Percentiles rank a stretch among this genome's conserved stretches.
phyloP scores from a whole-genome alignment of 2,329 filamentous ascomycete species.

The Alternaria triticimaculans region DNA sequence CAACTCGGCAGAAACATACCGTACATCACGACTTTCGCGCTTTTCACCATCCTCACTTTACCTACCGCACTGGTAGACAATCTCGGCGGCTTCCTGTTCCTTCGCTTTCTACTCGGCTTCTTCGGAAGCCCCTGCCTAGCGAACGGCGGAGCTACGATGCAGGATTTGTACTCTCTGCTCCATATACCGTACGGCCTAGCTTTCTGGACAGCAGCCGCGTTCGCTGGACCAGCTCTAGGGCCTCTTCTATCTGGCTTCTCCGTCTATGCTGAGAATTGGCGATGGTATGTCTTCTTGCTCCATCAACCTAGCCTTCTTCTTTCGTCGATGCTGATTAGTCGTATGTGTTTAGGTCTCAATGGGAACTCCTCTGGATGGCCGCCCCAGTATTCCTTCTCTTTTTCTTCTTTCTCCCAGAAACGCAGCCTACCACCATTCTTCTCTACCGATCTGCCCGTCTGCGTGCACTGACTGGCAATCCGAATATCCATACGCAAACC shows the following conservation, averaged over 20 bases:
- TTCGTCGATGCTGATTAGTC: background rate
- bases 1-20: constrained; percentile 69
- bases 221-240: constrained; percentile 68
- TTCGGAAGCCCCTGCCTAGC: constrained; percentile 49
- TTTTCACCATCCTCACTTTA: constrained; percentile 72
- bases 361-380: constrained; percentile 82
- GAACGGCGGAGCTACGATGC: constrained; percentile 47
- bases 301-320: fast-evolving
- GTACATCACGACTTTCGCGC: constrained; percentile 70
- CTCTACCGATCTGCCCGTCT: constrained; percentile 73
- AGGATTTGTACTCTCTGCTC: constrained; percentile 51
- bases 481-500: constrained; percentile 74
- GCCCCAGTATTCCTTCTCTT: constrained; percentile 75
- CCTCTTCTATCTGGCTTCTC: constrained; percentile 76
- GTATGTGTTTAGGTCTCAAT: constrained; percentile 63
- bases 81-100: constrained; percentile 68
- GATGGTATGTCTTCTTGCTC: constrained; percentile 60
- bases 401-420: constrained; percentile 86
- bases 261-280: constrained; percentile 73
- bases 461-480: constrained; percentile 69
- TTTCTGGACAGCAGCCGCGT: constrained; percentile 55
- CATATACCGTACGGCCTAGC: constrained; percentile 54
- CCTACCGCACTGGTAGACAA: constrained; percentile 69
- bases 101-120: constrained; percentile 51
- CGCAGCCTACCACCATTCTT: constrained; percentile 81